Base-by-base conservation (phyloP, 176 grass and related monocot species). In the Bromus sterilis region DNA sequence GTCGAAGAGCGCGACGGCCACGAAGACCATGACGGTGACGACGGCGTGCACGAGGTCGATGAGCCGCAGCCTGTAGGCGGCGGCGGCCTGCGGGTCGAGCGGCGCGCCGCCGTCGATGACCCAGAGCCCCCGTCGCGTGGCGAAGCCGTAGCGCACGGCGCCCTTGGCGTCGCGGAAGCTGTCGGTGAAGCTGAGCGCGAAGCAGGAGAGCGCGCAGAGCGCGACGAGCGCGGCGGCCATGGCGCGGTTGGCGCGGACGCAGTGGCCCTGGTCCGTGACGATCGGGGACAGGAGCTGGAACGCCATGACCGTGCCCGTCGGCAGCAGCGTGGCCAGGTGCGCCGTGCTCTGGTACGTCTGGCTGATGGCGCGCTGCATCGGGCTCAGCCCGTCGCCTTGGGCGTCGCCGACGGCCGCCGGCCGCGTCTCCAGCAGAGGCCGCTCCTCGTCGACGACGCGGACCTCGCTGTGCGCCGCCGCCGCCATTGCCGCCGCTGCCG, bases 121-220 rank as follows among this genome's bases (percentile, higher is more conserved):
- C 92, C 92, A 93, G 20, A 94, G 58, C 2, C 92, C 95, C 0
- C 77, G 53, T 36, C 21, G 2, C n/a, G 92, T 98, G 14, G 92
- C 90, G 67, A 94, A 59, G 3, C 92, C 95, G 64, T 98, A 89
- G 14, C 90, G 77, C 24, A 98, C 88, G 78, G 75, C 76, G 32
- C 90, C 88, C 5, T 11, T 78, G 44, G 25, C 75, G 63, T 93
- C 95, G 1, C 75, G 57, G 82, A 93, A 98, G 84, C 90, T 94
- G 80, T 94, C 92, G 6, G 91, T 94, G 90, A 98, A 98, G 84
- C 95, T 93, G 67, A 93, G 84, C 46, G 79, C 53, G 75, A 98
- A 89, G 86, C 92, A 93, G 30, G 95, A 98, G 56, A 98, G 78
- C 11, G 76, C 92, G 69, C 95, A 98, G 74, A 98, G 88, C 36